Conservation (phyloP, 2,329 filamentous ascomycete species). For the Harringtonia lauricola region DNA sequence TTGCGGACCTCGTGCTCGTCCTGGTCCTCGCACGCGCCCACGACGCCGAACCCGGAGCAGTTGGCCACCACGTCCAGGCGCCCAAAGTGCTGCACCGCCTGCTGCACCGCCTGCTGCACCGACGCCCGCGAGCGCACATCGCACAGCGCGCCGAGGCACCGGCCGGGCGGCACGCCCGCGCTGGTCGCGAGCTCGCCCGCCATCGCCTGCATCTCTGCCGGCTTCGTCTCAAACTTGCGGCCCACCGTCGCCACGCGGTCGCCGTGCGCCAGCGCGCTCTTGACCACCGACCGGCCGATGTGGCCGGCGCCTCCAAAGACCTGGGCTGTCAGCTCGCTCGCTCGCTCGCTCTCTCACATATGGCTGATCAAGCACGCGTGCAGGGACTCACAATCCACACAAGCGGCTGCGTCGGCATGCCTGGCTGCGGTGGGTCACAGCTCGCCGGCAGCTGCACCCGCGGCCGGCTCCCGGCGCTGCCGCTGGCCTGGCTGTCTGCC, state of each 20-base stretch:
- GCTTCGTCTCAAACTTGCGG: slow-evolving; percentile 64
- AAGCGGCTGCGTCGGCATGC: slow-evolving; percentile 59
- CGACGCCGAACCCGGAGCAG: slow-evolving; percentile 90
- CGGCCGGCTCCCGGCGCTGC: slow-evolving; percentile 15
- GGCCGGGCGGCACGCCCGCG: slow-evolving; percentile 25
- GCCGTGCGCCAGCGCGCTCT: slow-evolving; percentile 65
- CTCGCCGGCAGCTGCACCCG: slow-evolving; percentile 62
- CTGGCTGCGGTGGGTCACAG: slow-evolving; percentile 70
- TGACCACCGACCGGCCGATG: slow-evolving; percentile 84
- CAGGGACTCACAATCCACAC: slow-evolving; percentile 69
- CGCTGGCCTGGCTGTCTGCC: slow-evolving; percentile 10
- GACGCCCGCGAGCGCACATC: slow-evolving; percentile 78
- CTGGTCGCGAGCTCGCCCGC: slow-evolving; percentile 33
- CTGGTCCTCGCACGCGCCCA: slow-evolving; percentile 92
- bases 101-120: slow-evolving; percentile 59
- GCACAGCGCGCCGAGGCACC: slow-evolving; percentile 73
- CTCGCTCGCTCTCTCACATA: slow-evolving; percentile 1
- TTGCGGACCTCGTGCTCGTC: slow-evolving; percentile 90
- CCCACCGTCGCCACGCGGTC: slow-evolving; percentile 84
- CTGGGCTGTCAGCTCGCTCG: too few relatives aligned
- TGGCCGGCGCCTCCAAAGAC: slow-evolving; percentile 96
- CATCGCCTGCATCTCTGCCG: slow-evolving; percentile 58
- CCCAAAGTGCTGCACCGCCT: slow-evolving; percentile 63
- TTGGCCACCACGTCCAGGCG: slow-evolving; percentile 84
- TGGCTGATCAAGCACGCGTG: slow-evolving; percentile 3